Base-by-base conservation (phyloP, 495 filamentous ascomycete species). In the Podospora pseudoanserina region DNA sequence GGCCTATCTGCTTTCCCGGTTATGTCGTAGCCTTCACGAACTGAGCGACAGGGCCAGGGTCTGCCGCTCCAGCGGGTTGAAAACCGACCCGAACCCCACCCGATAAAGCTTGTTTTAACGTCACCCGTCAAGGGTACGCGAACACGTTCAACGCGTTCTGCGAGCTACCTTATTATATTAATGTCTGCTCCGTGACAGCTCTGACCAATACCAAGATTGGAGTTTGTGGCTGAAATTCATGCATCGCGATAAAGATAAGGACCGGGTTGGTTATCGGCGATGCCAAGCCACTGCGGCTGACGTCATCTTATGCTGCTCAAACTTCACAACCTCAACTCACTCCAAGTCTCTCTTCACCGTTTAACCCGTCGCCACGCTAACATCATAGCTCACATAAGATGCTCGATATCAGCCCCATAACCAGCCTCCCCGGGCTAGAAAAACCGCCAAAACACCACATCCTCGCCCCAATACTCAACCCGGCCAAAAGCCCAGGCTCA, bases 391-490 rank as follows among this genome's bases (percentile, higher is more conserved):
- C 23, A 23, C 2, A 11, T 5, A 58, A 23, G 3, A 58, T 58
- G n/a, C 55, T 58, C 55, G n/a, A 9, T 19, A 58, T 58, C 15
- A 26, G n/a, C n/a, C 55, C 55, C 15, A 58, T 58, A 20, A 58
- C 23, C 55, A 58, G 55, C n/a, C n/a, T 58, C n/a, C 11, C 55
- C 0, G 55, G n/a, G 5, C 18, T 26, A 58, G 11, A 5, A 20
- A 23, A 9, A 20, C 67, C 66, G 3, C 66, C 67, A 3, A 64
- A 64, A 19, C 70, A 71, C 18, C 70, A 71, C 16, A 27, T 67
- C 5, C 20, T 71, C 49, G 9, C 64, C 1, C 11, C 63, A 4
- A 9, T 16, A 13, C 13, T 11, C 1, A 20, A 2, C 53, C 4
- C 30, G 18, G 3, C 55, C 63, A 55, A 26, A 63, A 26, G 32